Conservation (phyloP, 495 filamentous ascomycete species). For the Cercophora sp. region DNA sequence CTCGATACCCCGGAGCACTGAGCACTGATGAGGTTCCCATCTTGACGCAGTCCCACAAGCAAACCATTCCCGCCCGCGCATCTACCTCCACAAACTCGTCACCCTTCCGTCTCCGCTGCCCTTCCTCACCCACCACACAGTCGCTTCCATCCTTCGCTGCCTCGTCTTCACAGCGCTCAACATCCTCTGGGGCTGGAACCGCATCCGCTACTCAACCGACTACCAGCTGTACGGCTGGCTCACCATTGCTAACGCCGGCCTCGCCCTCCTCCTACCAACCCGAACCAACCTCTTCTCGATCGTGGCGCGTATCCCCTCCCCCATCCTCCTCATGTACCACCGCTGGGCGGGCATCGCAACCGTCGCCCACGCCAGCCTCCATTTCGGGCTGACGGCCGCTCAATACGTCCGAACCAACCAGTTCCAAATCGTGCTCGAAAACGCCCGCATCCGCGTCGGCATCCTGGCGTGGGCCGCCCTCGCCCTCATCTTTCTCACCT, state of each 20-base stretch:
- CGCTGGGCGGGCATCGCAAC: slow-evolving; percentile 12
- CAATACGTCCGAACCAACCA: not conserved
- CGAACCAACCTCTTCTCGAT: slow-evolving; percentile 8
- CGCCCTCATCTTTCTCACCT: not conserved
- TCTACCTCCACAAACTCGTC: too few species aligned
- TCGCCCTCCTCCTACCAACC: slow-evolving; percentile 7
- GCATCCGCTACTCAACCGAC: slow-evolving; percentile 10
- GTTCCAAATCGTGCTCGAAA: not conserved
- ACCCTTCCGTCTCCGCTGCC: not conserved
- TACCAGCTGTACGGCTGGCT: slow-evolving; percentile 10
- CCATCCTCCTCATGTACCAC: slow-evolving; percentile 9
- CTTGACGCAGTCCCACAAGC: too few species aligned
- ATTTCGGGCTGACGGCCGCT: slow-evolving; percentile 5
- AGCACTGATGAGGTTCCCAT: too few species aligned
- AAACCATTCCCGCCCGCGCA: too few species aligned
- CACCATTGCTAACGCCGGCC: slow-evolving; percentile 9
- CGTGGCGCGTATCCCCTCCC: slow-evolving; percentile 9
- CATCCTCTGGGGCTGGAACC: slow-evolving; percentile 8
- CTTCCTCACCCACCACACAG: slow-evolving; percentile 1
- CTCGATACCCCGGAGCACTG: too few species aligned
- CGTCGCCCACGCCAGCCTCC: slow-evolving; percentile 2
- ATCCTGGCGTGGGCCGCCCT: slow-evolving; percentile 8
- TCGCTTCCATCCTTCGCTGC: not conserved
- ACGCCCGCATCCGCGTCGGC: slow-evolving; percentile 3
- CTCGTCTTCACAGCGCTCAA: slow-evolving; percentile 9